phyloP scores from a whole-genome alignment of 2,329 filamentous ascomycete genomes.

The Fusarium tricinctum region DNA sequence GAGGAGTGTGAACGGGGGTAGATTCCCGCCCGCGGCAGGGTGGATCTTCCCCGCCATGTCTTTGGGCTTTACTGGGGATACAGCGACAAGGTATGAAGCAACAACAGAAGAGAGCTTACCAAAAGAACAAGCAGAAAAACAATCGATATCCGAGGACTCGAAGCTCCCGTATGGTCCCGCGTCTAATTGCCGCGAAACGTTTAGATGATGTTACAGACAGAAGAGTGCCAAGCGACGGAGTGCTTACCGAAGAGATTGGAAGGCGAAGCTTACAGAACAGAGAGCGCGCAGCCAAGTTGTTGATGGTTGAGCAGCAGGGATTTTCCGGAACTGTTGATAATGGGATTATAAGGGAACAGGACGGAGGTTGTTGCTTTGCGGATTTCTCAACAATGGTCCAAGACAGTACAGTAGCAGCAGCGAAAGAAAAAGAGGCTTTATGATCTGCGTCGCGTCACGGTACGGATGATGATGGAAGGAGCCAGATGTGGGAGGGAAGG shows the following conservation, averaged over 20 bases:
- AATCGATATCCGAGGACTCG: conserved; percentile 30
- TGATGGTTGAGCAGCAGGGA: conserved; percentile 29
- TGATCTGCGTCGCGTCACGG: conserved; percentile 33
- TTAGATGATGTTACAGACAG: conserved; percentile 19
- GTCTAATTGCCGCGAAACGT: conserved; percentile 30
- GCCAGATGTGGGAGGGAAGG: conserved; percentile 36
- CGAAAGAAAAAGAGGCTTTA: conserved; percentile 26
- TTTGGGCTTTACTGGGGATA: conserved; percentile 19
- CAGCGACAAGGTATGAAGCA: conserved; percentile 15
- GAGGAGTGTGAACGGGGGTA: conserved; percentile 41
- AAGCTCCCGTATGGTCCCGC: conserved; percentile 19
- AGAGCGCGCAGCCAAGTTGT: conserved; percentile 32
- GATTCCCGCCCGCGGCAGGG: conserved; percentile 41
- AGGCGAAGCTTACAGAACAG: conserved; percentile 24
- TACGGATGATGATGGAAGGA: conserved; percentile 26
- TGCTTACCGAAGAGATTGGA: conserved; percentile 35
- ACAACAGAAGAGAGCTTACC: conserved; percentile 41
- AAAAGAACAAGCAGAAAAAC: conserved; percentile 33
- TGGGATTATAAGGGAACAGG: conserved; percentile 19
- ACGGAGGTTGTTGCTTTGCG: conserved; percentile 3
- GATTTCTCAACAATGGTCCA: conserved; percentile 23
- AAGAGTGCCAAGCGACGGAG: conserved; percentile 10
- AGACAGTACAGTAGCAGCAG: conserved; percentile 11
- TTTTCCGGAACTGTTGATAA: conserved; percentile 25
- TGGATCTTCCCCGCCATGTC: conserved; percentile 39